Percentiles rank a stretch among this genome's conserved stretches.
phyloP scores from a whole-genome alignment of 1,139 yeast genomes.

The Lodderomyces theae region DNA sequence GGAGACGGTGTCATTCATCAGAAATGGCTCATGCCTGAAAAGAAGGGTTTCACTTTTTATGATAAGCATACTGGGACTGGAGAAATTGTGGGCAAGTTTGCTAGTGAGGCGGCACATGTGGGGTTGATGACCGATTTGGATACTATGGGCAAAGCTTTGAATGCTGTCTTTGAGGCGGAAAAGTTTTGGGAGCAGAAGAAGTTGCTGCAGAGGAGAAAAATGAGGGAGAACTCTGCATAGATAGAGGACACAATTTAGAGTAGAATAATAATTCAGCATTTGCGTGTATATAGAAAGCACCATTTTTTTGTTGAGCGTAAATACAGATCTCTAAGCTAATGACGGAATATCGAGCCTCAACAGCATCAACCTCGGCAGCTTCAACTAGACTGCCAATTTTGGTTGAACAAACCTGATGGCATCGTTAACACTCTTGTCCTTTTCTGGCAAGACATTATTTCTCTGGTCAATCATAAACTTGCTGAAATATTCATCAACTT shows the following conservation, averaged over 20 bases:
- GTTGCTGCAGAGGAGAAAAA: conserved; percentile 3
- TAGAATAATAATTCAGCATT: no score
- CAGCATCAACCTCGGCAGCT: neutral
- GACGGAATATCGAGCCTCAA: no score
- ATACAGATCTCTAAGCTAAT: no score
- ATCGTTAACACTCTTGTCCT: conserved; percentile 10
- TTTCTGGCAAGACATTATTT: conserved; percentile 10
- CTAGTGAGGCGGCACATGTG: conserved; percentile 73
- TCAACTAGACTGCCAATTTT: conserved; percentile 13
- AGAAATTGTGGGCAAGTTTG: conserved; percentile 63
- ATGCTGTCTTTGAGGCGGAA: conserved; percentile 58
- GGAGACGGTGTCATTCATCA: conserved; percentile 94
- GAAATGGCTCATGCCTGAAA: conserved; percentile 77
- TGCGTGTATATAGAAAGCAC: no score
- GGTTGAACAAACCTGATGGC: conserved; percentile 13
- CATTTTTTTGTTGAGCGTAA: no score
- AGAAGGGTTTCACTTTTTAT: conserved; percentile 54
- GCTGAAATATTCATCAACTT: conserved; percentile 21
- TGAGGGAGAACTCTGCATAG: neutral
- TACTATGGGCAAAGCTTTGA: conserved; percentile 68
- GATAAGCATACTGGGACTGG: conserved; percentile 35
- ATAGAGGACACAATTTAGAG: no score
- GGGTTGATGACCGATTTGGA: conserved; percentile 71
- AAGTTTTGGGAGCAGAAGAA: conserved; percentile 27
- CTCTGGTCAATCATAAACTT: conserved; percentile 21